Base-by-base conservation (phyloP, 2,329 filamentous ascomycete species). In the Delphinella strobiligena region DNA sequence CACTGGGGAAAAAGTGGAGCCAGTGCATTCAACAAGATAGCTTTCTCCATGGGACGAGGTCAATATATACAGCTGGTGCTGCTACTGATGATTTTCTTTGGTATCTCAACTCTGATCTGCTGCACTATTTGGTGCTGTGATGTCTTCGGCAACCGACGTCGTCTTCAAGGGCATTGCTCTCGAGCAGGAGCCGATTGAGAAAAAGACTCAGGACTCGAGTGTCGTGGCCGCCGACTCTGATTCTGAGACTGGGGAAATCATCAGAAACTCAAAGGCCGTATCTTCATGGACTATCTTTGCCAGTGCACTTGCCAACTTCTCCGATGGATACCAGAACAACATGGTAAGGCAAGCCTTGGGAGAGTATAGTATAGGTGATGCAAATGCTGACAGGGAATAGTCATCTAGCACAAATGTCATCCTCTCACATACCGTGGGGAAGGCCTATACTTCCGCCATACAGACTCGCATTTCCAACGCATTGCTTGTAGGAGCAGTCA, bases 381-480 rank as follows among this genome's bases (percentile, higher is more conserved):
- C 2, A 2, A 22, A 3, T 5, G n/a, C n/a, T n/a, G n/a, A n/a
- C n/a, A n/a, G n/a, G n/a, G 31, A 16, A 35, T 17, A 41, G 38
- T 41, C 56, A 4, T 55, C 54, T 0, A 50, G 49, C 4, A 59
- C 55, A 15, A 60, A 60, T 31, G 49, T 59, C 11, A 47, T 59
- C 27, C 56, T 58, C 43, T 50, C 51, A 12, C 55, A 57, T 39
- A 41, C 54, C 7, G 46, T 55, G 10, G 50, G 49, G 10, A 47
- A 47, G 35, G 36, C 45, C 11, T 60, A 58, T 47, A 58, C 54
- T 2, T 52, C 55, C 0, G 34, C 40, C 1, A 44, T 46, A n/a
- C 51, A 55, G 41, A 60, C 55, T 7, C 49, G 53, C 4, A 53
- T 59, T 22, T 55, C 22, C 43, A 59, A 59, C 19, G 49, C 55